phyloP scores from a whole-genome alignment of 371 early-diverging fungal genomes.

The Apophysomyces trapeziformis region DNA sequence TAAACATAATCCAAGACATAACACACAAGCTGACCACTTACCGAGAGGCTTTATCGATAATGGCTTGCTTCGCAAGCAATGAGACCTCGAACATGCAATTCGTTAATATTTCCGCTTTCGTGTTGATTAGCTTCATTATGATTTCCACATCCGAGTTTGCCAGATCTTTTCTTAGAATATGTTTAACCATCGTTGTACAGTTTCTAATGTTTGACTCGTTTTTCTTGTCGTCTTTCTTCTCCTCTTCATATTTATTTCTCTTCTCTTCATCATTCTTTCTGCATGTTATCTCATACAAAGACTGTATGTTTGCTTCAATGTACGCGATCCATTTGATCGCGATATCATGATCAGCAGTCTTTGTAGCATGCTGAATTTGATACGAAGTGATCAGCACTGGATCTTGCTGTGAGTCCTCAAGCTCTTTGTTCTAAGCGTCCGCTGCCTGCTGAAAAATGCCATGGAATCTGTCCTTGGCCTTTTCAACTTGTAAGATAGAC shows the following conservation, averaged over 20 bases:
- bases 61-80: not conserved
- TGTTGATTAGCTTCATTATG: not conserved
- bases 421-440: not conserved
- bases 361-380: not conserved
- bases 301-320: not conserved
- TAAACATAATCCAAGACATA: not conserved
- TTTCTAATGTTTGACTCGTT: conserved; percentile 6
- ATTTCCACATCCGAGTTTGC: not conserved
- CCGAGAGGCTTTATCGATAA: not conserved
- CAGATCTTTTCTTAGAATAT: not conserved
- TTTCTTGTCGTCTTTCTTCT: conserved; percentile 7
- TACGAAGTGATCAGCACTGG: not conserved
- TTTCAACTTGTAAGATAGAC: not conserved
- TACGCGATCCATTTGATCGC: not conserved
- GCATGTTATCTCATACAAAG: not conserved
- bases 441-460: not conserved
- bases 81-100: not conserved
- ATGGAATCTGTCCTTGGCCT: not conserved
- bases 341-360: not conserved
- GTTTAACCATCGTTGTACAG: conserved; percentile 4
- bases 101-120: not conserved
- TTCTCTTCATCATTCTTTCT: not conserved
- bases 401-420: not conserved
- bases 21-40: not conserved
- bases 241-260: conserved; percentile 4